Percentiles rank a stretch among this genome's conserved stretches.
Evolutionary conservation across 345 rosid genomes (phyloP).

Genomic region (rapeseed (Brassica napus)): DNA sequence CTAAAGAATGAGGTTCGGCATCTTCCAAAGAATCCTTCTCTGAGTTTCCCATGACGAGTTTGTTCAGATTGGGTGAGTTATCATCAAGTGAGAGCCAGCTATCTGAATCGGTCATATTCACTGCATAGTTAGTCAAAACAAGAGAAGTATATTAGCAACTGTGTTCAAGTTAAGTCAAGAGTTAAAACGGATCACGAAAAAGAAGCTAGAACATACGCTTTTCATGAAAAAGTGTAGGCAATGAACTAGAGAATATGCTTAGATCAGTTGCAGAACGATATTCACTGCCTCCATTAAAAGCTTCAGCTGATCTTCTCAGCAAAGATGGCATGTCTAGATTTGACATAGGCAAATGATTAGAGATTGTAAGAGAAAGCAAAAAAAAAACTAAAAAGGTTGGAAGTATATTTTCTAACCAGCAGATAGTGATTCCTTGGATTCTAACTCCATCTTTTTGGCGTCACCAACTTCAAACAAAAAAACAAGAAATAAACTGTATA

Average conservation of each 20-base stretch:
- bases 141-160: slow-evolving; percentile 12
- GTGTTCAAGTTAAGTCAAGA: background rate
- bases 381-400: background rate
- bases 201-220: slow-evolving; percentile 46
- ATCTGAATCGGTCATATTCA: slow-evolving; percentile 58
- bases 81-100: slow-evolving; percentile 53
- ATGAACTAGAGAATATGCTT: slow-evolving; percentile 79
- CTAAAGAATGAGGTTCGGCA: slow-evolving; percentile 50
- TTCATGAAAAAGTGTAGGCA: slow-evolving; percentile 79
- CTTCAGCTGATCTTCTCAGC: slow-evolving; percentile 55
- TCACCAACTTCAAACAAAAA: slow-evolving; percentile 35
- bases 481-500: background rate
- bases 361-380: background rate
- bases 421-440: slow-evolving; percentile 36
- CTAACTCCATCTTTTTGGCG: slow-evolving; percentile 55
- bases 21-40: slow-evolving; percentile 54
- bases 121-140: slow-evolving; percentile 50
- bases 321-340: slow-evolving; percentile 32
- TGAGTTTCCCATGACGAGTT: slow-evolving; percentile 49
- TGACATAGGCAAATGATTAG: slow-evolving; percentile 9
- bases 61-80: slow-evolving; percentile 48
- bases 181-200: background rate
- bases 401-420: slow-evolving; percentile 17
- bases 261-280: slow-evolving; percentile 44
- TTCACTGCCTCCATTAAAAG: slow-evolving; percentile 40